Percentiles rank a stretch among this genome's conserved stretches.
Evolutionary conservation across 208 protist genomes (phyloP).

Genomic region (Leptomonas pyrrhocoris): DNA sequence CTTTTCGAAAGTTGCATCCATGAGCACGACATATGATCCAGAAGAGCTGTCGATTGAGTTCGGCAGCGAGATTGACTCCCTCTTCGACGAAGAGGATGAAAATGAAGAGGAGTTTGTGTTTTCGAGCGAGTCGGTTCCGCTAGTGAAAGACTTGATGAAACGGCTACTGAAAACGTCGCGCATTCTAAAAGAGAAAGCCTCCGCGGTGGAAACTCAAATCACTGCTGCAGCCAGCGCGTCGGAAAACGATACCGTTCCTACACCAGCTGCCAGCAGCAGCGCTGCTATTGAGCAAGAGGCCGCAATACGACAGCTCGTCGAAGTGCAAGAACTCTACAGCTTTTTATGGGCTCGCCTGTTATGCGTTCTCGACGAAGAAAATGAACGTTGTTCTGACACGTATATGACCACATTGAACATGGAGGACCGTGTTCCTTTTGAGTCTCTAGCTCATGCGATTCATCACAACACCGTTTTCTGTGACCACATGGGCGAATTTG

Average conservation of each 20-base stretch:
- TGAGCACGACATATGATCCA: slow-evolving; percentile 18
- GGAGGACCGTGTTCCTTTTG: slow-evolving; percentile 77
- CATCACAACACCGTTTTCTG: slow-evolving; percentile 84
- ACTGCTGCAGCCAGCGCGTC: not conserved
- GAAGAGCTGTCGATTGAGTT: slow-evolving; percentile 36
- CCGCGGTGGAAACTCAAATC: slow-evolving; percentile 24
- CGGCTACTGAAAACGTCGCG: slow-evolving; percentile 35
- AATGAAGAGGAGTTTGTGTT: slow-evolving; percentile 44
- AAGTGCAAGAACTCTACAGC: slow-evolving; percentile 24
- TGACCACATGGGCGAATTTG: slow-evolving; percentile 72
- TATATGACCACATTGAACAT: slow-evolving; percentile 79
- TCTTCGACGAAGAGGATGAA: slow-evolving; percentile 37
- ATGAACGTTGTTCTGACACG: slow-evolving; percentile 66
- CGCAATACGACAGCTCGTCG: slow-evolving; percentile 12
- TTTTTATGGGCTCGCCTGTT: slow-evolving; percentile 56
- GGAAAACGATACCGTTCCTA: slow-evolving; percentile 10
- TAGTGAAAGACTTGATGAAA: slow-evolving; percentile 55
- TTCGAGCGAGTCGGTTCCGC: slow-evolving; percentile 31
- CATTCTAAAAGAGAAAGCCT: slow-evolving; percentile 24
- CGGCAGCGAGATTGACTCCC: slow-evolving; percentile 28
- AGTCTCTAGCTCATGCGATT: slow-evolving; percentile 71
- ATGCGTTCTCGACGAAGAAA: slow-evolving; percentile 67
- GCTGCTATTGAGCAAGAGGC: slow-evolving; percentile 13
- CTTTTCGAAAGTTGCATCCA: not conserved
- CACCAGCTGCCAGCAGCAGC: slow-evolving; percentile 4